Base-by-base conservation (phyloP, 2,329 filamentous ascomycete genomes). In the Grosmannia huntii region DNA sequence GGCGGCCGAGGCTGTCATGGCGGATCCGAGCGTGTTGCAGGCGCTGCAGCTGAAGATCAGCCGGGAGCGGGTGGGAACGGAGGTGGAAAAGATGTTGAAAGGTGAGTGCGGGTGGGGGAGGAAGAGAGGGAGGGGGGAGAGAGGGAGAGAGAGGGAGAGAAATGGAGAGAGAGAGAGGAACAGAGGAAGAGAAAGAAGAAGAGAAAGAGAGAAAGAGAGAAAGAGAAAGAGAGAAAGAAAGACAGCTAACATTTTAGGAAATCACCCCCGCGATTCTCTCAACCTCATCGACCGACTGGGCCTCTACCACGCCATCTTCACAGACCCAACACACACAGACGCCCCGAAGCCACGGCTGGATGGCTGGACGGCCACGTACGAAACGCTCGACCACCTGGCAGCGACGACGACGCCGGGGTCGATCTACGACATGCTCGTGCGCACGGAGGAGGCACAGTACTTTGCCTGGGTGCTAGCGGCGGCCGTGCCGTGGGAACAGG, bases 1-100 rank as follows among this genome's bases (percentile, higher is more conserved):
- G 0, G 76, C 79, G 33, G 85, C 87, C 0, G 81, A 87, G 66
- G 68, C 75, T 49, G 85, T 82, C 27, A 99, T 99, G 92, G 79
- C 78, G 14, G 79, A 95, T 63, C 68, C 73, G n/a, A 78, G 80
- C n/a, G 94, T 99, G 54, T 80, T 91, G 60, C 76, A 84, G 12
- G 87, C 89, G 4, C 74, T 99, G n/a, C 83, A 80, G 55, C 71
- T 86, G 33, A 99, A 99, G 69, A 97, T 99, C 64, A 96, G 89
- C 66, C 83, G 90, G 57, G 94, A 99, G 70, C 80, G 94, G 59
- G 85, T 99, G 1, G 89, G 90, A 0, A 80, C 86, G 4, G 94
- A 99, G 68, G 66, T 96, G 4, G 88, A 92, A 67, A 97, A 97
- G 76, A 95, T 95, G 84, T 75, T 97, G 21, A 86, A 83, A 70